A percentile compares a stretch with the other conserved stretches of the same genome.
Evolutionary conservation across 2,329 filamentous ascomycete species (phyloP).

Genomic region (Lachnellula subtilissima): DNA sequence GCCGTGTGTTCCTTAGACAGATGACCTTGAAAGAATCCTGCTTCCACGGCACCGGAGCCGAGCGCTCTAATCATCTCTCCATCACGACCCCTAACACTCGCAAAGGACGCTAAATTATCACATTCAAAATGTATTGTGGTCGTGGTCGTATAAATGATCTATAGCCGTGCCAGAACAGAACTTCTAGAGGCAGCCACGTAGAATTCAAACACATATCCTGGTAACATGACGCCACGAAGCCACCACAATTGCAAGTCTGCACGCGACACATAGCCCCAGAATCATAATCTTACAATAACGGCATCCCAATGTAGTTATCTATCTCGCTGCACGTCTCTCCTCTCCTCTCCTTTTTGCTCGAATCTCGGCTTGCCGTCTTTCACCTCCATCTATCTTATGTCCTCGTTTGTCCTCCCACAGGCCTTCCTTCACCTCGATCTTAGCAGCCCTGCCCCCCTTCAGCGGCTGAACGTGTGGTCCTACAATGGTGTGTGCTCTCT

Average conservation of each 20-base stretch:
- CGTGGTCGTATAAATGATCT: slow-evolving; percentile 1
- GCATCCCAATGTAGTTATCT: slow-evolving; percentile 14
- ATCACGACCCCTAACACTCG: neutral
- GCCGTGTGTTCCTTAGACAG: neutral
- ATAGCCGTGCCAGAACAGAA: slow-evolving; percentile 7
- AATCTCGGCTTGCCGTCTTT: slow-evolving; percentile 81
- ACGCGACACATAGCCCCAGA: slow-evolving; percentile 20
- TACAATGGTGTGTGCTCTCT: slow-evolving; percentile 62
- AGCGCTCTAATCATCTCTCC: neutral
- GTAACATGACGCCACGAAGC: neutral
- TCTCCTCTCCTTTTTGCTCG: slow-evolving; percentile 82
- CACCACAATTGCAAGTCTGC: neutral
- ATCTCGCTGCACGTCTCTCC: slow-evolving; percentile 46
- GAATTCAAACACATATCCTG: neutral
- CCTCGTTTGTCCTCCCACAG: slow-evolving; percentile 90
- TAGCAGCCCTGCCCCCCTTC: slow-evolving; percentile 59
- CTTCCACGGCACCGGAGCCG: neutral
- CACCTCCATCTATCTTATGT: slow-evolving; percentile 92
- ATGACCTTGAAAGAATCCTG: neutral
- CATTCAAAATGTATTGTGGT: neutral
- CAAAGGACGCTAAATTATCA: neutral
- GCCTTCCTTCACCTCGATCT: slow-evolving; percentile 70
- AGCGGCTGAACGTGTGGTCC: slow-evolving; percentile 71
- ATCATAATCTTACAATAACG: slow-evolving; percentile 26
- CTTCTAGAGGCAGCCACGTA: slow-evolving; percentile 5